Evolutionary conservation across 139 green algal genomes (phyloP), one percentile per base, ranked within the genome.

Genomic region (Closterium sp.): DNA sequence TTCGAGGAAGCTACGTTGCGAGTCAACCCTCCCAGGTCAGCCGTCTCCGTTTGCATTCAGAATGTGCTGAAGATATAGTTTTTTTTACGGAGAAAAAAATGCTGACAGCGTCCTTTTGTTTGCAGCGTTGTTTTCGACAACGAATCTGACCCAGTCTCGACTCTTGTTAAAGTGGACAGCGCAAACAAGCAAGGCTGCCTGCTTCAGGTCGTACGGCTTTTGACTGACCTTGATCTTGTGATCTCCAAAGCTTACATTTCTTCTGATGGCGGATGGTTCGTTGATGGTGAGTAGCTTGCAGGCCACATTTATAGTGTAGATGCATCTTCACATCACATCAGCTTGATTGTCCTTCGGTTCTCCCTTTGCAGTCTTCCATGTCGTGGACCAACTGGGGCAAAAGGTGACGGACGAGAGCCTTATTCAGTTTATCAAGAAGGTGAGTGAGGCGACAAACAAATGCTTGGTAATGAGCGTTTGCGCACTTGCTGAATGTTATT

Each of bases 171-270:
- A 34, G 96, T 99, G 9, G 98, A 99, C 94, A 97, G 94, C 24
- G 98, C 97, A 5, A 99, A 99, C 92, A 94, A 98, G n/a, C 97
- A 98, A 0, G 98, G 98, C 45, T 99, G 97, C 29, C 96, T 99
- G 0, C 96, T 99, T 2, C 97, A 99, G 95, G 97, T 99, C 30
- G 98, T 99, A 24, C 97, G 99, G 91, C 96, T 98, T 90, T 95
- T 99, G 1, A 99, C 97, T 4, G 98, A 99, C 95, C 93, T 99
- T 3, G 97, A 97, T 5, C 94, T 99, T 17, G 93, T 96, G 86
- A 97, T 99, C 28, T 95, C 93, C 29, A 95, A 95, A 11, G 97
- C 98, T 0, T 95, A 97, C 21, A 98, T 99, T 31, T 98, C 96
- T 4, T 97, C 95, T 2, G 98, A 99, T 89, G 97, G 98, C 7